phyloP scores from a whole-genome alignment of 2,329 filamentous ascomycete species.

The Golovinomyces cichoracearum region DNA sequence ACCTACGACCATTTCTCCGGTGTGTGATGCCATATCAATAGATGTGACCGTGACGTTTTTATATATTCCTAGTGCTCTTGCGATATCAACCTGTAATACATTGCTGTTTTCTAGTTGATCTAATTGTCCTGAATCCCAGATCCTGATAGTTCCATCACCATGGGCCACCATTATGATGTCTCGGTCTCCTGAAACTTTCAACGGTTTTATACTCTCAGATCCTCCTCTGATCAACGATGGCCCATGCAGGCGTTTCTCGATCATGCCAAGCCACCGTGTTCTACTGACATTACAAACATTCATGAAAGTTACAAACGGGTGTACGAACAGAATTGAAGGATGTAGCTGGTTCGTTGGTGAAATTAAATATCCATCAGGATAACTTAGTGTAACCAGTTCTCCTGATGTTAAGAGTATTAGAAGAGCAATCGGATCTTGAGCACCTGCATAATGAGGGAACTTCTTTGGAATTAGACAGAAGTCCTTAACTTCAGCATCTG shows the following conservation, averaged over 20 bases:
- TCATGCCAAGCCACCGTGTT: slow-evolving; percentile 66
- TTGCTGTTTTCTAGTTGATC: slow-evolving; percentile 78
- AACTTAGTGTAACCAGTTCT: slow-evolving; percentile 70
- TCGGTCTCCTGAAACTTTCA: slow-evolving; percentile 55
- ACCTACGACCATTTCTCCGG: slow-evolving; percentile 65
- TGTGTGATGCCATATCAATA: slow-evolving; percentile 57
- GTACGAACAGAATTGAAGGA: slow-evolving; percentile 62
- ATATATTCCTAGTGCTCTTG: slow-evolving; percentile 53
- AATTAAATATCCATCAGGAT: slow-evolving; percentile 75
- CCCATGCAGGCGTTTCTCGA: slow-evolving; percentile 56
- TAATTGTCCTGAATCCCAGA: slow-evolving; percentile 79
- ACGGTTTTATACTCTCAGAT: slow-evolving; percentile 38
- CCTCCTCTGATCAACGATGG: slow-evolving; percentile 59
- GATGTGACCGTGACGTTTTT: slow-evolving; percentile 50
- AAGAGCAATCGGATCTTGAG: slow-evolving; percentile 72
- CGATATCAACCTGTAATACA: slow-evolving; percentile 65
- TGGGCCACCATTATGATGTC: slow-evolving; percentile 72
- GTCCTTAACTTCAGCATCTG: slow-evolving; percentile 49
- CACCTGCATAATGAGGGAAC: slow-evolving; percentile 66
- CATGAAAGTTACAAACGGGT: slow-evolving; percentile 60
- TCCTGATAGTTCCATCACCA: slow-evolving; percentile 66
- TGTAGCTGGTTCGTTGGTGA: slow-evolving; percentile 82
- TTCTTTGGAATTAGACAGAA: slow-evolving; percentile 60
- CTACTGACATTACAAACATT: slow-evolving; percentile 51
- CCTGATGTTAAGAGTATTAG: slow-evolving; percentile 60